Evolutionary conservation across 2,329 filamentous ascomycete species (phyloP), one percentile per base, ranked within the genome.

Genomic region (Dendrostoma leiphaemia): DNA sequence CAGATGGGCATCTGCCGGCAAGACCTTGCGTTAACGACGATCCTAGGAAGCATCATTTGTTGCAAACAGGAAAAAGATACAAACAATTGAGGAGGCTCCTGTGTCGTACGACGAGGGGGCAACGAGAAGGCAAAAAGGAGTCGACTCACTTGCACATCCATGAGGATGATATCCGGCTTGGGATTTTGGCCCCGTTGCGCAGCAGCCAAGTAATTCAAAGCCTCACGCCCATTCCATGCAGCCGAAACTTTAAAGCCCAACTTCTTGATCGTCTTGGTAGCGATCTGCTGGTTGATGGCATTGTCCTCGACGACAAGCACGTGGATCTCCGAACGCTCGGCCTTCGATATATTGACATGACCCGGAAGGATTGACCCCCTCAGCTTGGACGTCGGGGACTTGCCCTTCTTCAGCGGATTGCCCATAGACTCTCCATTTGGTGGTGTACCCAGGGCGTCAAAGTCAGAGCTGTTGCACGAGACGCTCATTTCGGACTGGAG

Each of bases 231-330:
- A 62, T 91, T 91, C 85, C 86, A 90, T 0, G 85, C 84, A 1
- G 88, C 88, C 6, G 77, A 80, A 4, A 88, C 88, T 4, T 79
- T 80, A 62, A 91, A 91, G 1, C 86, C 84, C 9, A 92, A 79
- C 63, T 89, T 90, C 55, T 77, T 79, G 60, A 92, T 90, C 0
- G 87, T 89, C 63, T 86, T 89, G 24, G 86, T 79, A 2, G 89
- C 89, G 37, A 66, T 65, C 50, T 68, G 61, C 35, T 67, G 66
- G 49, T 64, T 68, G 44, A 67, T 64, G 2, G 61, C 61, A n/a
- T 92, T 91, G 65, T 93, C 90, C 69, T 93, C 90, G 2, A 92
- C 89, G 1, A 94, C 83, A 19, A 93, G 71, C n/a, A 93, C 76
- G 45, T 89, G 82, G 6, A 86, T 77, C 34, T 82, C 80, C 51